Percentiles rank a stretch among this genome's conserved stretches.
These are phyloP conservation scores for Mycena venus DNA, from an alignment of 768 basidiomycete genomes.

Conservation along the genomic window DNA sequence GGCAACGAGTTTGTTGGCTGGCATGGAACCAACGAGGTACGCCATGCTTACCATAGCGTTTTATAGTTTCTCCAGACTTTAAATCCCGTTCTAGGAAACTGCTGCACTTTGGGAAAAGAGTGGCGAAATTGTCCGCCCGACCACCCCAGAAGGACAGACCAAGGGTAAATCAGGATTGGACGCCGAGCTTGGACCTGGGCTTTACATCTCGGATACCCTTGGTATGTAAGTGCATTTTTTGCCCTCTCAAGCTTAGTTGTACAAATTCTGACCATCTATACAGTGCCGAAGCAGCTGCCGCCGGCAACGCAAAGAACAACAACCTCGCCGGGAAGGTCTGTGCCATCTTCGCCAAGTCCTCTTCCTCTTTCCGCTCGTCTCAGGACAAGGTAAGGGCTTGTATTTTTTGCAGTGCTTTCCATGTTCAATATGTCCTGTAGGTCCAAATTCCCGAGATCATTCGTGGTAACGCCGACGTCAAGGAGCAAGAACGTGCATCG, in stretches of 20 bases:
- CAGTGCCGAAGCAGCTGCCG: neutral
- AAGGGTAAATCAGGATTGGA: neutral
- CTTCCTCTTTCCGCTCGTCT: neutral
- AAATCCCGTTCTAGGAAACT: neutral
- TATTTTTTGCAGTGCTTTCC: neutral
- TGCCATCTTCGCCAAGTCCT: conserved; percentile 3
- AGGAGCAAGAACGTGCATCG: neutral
- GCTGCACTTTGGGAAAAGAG: neutral
- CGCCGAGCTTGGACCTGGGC: neutral
- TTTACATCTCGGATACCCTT: conserved; percentile 6
- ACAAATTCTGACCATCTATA: neutral
- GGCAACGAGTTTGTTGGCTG: conserved; percentile 13
- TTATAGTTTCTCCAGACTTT: neutral
- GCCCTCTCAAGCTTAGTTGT: no score
- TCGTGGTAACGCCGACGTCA: neutral
- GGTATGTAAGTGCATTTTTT: neutral
- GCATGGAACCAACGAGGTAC: conserved; percentile 11
- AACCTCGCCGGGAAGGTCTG: neutral
- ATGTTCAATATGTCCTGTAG: neutral
- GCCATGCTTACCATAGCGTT: neutral
- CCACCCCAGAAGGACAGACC: neutral
- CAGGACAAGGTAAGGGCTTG: neutral
- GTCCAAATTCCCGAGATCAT: neutral
- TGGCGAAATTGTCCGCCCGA: neutral
- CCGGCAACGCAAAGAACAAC: neutral